Evolutionary conservation across 2,329 filamentous ascomycete genomes (phyloP), one percentile per base, ranked within the genome.

Genomic region (Penicillium sp.): DNA sequence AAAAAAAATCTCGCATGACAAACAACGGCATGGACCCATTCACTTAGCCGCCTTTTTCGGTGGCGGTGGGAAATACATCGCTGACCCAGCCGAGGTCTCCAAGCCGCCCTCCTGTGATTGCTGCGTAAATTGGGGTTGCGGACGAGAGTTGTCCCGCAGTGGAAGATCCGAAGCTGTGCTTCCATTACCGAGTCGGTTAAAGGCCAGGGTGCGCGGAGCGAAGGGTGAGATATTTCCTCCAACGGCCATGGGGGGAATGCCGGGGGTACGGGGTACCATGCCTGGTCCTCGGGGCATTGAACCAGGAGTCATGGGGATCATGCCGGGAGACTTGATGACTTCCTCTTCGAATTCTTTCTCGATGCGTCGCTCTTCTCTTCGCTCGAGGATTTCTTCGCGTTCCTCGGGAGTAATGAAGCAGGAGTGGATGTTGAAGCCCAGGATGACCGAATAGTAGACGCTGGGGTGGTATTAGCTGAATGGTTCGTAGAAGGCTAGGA

Each of bases 371-470:
- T 71, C 68, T 53, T 68, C 62, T 46, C 67, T 58, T 50, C 62
- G 59, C 55, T 70, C 67, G 25, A 66, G 50, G 33, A 64, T 54
- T 43, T 65, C 55, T 31, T 63, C 63, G 10, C 62, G 65, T 51
- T 72, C 71, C 49, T 69, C 67, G 39, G 68, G 61, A 4, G 70
- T 73, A 14, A 69, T 64, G 57, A 77, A 71, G 55, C 75, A 72
- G 35, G 75, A 78, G 57, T 73, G 75, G 37, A 77, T 47, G 36
- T 74, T 72, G 38, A 81, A 57, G 52, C 73, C 55, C 54, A 80
- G 53, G 56, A 80, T 75, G 41, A 71, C 58, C 34, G 70, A 63
- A 63, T 81, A 82, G 31, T 82, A 68, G 7, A 71, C 56, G 37
- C 80, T 82, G 48, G 27, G 16, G 29, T 18, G 10, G 1, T 36